A percentile compares a stretch with the other conserved stretches of the same genome.
Conservation (phyloP, 2,329 filamentous ascomycete species). For the Xylariaceae sp. region DNA sequence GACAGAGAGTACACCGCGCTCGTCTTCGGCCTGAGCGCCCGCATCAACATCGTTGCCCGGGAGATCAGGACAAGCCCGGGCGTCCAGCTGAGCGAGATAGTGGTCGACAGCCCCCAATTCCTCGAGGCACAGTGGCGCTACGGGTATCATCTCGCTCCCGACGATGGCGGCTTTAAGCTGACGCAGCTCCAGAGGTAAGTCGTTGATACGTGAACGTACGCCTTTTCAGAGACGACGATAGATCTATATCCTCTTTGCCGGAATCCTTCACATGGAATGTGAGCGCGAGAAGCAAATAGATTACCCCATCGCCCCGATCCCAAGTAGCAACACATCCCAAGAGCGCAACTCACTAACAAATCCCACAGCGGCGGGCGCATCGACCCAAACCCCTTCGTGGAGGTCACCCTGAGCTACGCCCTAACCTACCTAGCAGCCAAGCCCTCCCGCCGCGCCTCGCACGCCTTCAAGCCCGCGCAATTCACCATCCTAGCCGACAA, state of each 20-base stretch:
- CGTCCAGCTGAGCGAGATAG: constrained; percentile 65
- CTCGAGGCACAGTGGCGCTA: constrained; percentile 83
- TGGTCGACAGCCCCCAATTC: constrained; percentile 91
- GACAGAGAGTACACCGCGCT: constrained; percentile 80
- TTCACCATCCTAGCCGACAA: constrained; percentile 91
- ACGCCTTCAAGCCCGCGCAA: constrained; percentile 61
- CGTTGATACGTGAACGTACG: not conserved
- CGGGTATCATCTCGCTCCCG: constrained; percentile 64
- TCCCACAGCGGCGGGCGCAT: constrained; percentile 42
- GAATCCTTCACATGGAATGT: not conserved
- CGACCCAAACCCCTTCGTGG: constrained; percentile 75
- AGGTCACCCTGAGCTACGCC: constrained; percentile 83
- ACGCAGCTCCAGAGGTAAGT: constrained; percentile 76
- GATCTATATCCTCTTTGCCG: no score
- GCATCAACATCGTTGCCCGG: constrained; percentile 61
- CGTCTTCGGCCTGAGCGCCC: constrained; percentile 62
- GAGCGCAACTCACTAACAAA: not conserved
- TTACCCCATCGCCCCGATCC: not conserved
- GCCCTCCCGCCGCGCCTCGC: constrained; percentile 35
- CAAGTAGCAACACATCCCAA: not conserved
- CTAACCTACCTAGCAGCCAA: constrained; percentile 69
- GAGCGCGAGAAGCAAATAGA: not conserved
- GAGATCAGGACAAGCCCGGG: constrained; percentile 57
- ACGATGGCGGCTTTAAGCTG: constrained; percentile 74
- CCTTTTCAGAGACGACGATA: not conserved